phyloP scores from a whole-genome alignment of 2,329 filamentous ascomycete species.

The Alternaria ventricosa region DNA sequence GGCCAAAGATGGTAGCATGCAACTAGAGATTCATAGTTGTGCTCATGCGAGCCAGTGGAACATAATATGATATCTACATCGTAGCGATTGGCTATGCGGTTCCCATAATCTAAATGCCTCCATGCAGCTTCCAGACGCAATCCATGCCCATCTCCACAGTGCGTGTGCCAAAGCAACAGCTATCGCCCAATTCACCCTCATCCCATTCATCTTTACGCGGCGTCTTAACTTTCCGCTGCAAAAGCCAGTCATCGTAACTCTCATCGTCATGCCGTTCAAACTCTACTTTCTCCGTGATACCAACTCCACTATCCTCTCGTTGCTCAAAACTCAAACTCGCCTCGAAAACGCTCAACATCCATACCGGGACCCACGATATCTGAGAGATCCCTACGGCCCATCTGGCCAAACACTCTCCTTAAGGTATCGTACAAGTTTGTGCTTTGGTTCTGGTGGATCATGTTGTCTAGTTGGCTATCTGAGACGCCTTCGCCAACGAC shows the following conservation, averaged over 20 bases:
- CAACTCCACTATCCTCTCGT: not conserved
- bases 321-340: constrained; percentile 82
- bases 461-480: constrained; percentile 80
- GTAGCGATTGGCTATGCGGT: not conserved
- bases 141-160: constrained; percentile 29
- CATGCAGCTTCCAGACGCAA: constrained; percentile 39
- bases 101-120: constrained; percentile 26
- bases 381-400: constrained; percentile 86
- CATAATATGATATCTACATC: not conserved
- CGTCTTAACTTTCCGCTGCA: constrained; percentile 22
- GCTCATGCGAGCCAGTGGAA: not conserved
- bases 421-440: constrained; percentile 97
- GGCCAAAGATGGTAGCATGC: not conserved
- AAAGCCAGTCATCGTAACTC: constrained; percentile 24
- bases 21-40: not conserved
- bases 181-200: constrained; percentile 34
- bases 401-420: constrained; percentile 92
- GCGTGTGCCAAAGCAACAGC: constrained; percentile 41
- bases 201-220: constrained; percentile 1
- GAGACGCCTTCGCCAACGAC: constrained; percentile 67
- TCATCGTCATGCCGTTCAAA: not conserved
- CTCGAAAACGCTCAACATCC: constrained; percentile 86
- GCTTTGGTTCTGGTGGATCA: constrained; percentile 94
- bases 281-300: not conserved
- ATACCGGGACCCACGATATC: constrained; percentile 89